Evolutionary conservation across 345 rosid species (phyloP).

Genomic region (Xanthoceras sorbifolium): DNA sequence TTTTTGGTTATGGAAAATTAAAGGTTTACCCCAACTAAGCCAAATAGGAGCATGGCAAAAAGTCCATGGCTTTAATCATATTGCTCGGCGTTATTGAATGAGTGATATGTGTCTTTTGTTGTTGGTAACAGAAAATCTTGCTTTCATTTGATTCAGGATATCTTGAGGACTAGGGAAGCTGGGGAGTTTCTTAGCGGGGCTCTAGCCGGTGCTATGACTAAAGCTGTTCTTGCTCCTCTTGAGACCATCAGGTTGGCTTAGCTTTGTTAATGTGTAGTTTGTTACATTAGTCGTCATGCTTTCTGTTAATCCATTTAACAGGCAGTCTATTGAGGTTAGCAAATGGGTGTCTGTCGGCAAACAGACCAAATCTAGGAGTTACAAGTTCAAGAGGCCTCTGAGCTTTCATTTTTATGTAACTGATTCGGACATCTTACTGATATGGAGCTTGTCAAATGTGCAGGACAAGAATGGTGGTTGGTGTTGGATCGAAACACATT

Average conservation of each 20-base stretch:
- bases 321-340: not conserved
- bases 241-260: conserved; percentile 85
- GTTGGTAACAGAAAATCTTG: conserved; percentile 18
- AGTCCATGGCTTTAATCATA: not conserved
- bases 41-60: not conserved
- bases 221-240: conserved; percentile 96
- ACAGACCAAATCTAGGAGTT: not conserved
- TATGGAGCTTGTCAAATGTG: conserved; percentile 14
- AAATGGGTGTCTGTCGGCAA: conserved; percentile 2
- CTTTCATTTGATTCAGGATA: conserved; percentile 52
- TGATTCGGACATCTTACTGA: not conserved
- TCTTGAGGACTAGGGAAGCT: conserved; percentile 71
- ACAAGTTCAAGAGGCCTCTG: not conserved
- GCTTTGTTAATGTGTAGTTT: not conserved
- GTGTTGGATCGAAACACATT: conserved; percentile 88
- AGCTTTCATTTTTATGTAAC: not conserved
- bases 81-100: not conserved
- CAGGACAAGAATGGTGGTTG: conserved; percentile 99
- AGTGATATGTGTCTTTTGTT: conserved; percentile 9
- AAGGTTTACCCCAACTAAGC: not conserved
- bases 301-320: not conserved
- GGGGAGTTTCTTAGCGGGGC: conserved; percentile 98
- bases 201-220: conserved; percentile 97
- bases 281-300: not conserved
- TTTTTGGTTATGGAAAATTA: not conserved